These are phyloP conservation scores for Colletotrichum godetiae DNA, from an alignment of 2,329 filamentous ascomycete species.

Conservation along the genomic window DNA sequence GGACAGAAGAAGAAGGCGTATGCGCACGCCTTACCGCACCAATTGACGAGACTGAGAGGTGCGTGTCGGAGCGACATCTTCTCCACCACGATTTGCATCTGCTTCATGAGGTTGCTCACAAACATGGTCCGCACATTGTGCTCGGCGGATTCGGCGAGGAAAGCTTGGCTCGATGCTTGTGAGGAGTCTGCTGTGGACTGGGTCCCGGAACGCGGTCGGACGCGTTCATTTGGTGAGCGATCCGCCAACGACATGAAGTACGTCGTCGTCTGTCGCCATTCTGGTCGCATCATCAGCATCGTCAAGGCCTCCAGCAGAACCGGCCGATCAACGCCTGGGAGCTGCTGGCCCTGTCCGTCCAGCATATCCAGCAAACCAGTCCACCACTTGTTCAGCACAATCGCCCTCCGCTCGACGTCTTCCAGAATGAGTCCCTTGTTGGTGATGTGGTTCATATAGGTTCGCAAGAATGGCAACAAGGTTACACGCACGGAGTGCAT, in stretches of 20 bases:
- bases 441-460: conserved; percentile 75
- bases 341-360: conserved; percentile 73
- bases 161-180: conserved; percentile 73
- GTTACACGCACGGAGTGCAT: conserved; percentile 78
- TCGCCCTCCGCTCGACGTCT: conserved; percentile 82
- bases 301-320: conserved; percentile 82
- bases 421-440: conserved; percentile 75
- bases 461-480: conserved; percentile 81
- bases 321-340: conserved; percentile 86
- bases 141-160: conserved; percentile 75
- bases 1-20: conserved; percentile 96
- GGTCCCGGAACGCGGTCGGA: conserved; percentile 58
- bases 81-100: conserved; percentile 88
- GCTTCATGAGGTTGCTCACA: conserved; percentile 81
- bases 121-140: conserved; percentile 93
- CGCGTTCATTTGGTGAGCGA: conserved; percentile 60
- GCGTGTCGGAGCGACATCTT: conserved; percentile 84
- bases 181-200: conserved; percentile 66
- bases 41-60: conserved; percentile 77
- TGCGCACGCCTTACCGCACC: conserved; percentile 89
- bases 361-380: conserved; percentile 83
- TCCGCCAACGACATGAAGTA: conserved; percentile 72
- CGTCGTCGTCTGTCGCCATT: conserved; percentile 83
- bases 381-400: conserved; percentile 94
- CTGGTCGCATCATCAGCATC: conserved; percentile 86